These are phyloP conservation scores for Rhodofomes roseus DNA, from an alignment of 1,284 basidiomycete genomes.

Conservation along the genomic window DNA sequence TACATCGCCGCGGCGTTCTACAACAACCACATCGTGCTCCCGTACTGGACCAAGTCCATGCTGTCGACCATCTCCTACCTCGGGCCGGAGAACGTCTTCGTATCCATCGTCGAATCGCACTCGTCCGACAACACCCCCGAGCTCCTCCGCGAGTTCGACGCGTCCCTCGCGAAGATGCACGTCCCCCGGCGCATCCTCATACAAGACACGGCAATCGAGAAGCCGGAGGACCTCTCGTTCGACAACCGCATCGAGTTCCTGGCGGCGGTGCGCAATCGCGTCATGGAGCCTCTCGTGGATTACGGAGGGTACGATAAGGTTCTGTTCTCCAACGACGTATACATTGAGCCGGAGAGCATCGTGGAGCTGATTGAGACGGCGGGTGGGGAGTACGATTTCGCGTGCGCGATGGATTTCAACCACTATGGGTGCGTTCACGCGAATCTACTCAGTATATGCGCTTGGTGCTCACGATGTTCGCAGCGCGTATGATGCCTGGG, in stretches of 20 bases:
- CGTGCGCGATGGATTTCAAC: constrained; percentile 49
- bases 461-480: neutral
- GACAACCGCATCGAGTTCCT: constrained; percentile 42
- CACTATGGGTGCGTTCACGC: constrained; percentile 23
- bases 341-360: constrained; percentile 41
- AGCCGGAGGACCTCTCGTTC: constrained; percentile 32
- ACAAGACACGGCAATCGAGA: constrained; percentile 26
- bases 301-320: constrained; percentile 39
- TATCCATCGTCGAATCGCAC: constrained; percentile 56
- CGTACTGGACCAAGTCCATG: constrained; percentile 38
- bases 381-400: constrained; percentile 49
- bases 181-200: constrained; percentile 34
- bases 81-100: constrained; percentile 46
- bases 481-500: constrained; percentile 46
- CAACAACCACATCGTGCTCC: constrained; percentile 35
- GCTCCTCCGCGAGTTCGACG: constrained; percentile 35
- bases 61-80: constrained; percentile 37
- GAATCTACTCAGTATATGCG: no score
- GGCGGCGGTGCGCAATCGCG: constrained; percentile 42
- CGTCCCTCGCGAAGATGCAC: constrained; percentile 26
- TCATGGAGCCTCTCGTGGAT: constrained; percentile 38
- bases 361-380: constrained; percentile 45
- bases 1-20: constrained; percentile 39
- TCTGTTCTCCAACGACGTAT: constrained; percentile 50
- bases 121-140: constrained; percentile 41